These are phyloP conservation scores for Xerocomus spinulosus DNA, from an alignment of 768 basidiomycete species.

Conservation along the genomic window DNA sequence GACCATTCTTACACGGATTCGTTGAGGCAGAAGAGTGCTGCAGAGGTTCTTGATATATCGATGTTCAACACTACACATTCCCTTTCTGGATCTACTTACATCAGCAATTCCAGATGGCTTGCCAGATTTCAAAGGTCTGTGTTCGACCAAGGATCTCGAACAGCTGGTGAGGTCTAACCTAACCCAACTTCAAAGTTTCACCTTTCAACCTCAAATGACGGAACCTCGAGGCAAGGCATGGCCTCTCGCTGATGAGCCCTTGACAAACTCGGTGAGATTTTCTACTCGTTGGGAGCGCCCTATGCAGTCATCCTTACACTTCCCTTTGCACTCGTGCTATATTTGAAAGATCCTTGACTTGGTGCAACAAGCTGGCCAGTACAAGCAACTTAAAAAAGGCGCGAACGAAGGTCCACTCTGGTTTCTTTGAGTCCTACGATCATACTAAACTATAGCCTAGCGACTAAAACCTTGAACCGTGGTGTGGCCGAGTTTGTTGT, in stretches of 20 bases:
- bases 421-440: neutral
- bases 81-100: slow-evolving; percentile 10
- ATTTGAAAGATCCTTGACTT: slow-evolving; percentile 80
- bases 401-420: slow-evolving; percentile 86
- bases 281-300: neutral
- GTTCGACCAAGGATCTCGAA: slow-evolving; percentile 87
- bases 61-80: slow-evolving; percentile 5
- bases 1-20: too few species aligned
- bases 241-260: slow-evolving; percentile 77
- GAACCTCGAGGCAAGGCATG: slow-evolving; percentile 77
- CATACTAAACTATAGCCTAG: slow-evolving; percentile 38
- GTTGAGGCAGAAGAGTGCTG: too few species aligned
- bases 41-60: too few species aligned
- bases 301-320: neutral
- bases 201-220: slow-evolving; percentile 43
- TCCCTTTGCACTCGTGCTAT: neutral
- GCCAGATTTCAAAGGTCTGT: neutral
- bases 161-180: slow-evolving; percentile 75
- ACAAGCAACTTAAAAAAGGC: slow-evolving; percentile 98
- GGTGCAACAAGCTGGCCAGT: slow-evolving; percentile 92
- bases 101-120: slow-evolving; percentile 4
- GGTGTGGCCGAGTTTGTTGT: slow-evolving; percentile 98
- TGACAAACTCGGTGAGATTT: slow-evolving; percentile 81
- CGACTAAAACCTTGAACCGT: slow-evolving; percentile 97
- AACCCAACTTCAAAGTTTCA: slow-evolving; percentile 2